phyloP scores from a whole-genome alignment of 768 basidiomycete genomes.

The Leccinellum rugosiceps region DNA sequence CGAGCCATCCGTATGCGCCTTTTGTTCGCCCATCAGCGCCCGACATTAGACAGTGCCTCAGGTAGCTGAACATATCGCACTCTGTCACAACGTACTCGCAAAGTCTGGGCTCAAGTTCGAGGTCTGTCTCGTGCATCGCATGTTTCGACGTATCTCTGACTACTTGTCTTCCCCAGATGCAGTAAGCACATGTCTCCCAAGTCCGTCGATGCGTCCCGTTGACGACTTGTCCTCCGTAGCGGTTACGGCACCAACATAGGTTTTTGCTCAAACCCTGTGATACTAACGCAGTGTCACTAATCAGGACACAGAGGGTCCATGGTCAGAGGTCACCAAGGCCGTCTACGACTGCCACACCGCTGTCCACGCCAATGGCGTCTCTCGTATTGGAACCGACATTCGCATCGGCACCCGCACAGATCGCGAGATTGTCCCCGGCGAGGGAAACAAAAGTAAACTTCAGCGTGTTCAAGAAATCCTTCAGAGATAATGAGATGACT shows the following conservation, averaged over 20 bases:
- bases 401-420: slow-evolving; percentile 90
- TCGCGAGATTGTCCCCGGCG: slow-evolving; percentile 55
- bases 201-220: slow-evolving; percentile 33
- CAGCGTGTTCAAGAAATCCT: slow-evolving; percentile 80
- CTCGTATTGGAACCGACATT: slow-evolving; percentile 86
- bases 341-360: slow-evolving; percentile 92
- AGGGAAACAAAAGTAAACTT: slow-evolving; percentile 79
- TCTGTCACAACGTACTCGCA: slow-evolving; percentile 80
- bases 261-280: slow-evolving; percentile 20
- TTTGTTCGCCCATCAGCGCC: slow-evolving; percentile 1
- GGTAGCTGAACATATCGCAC: slow-evolving; percentile 77
- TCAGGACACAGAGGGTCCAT: slow-evolving; percentile 63
- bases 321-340: slow-evolving; percentile 77
- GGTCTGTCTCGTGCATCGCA: slow-evolving; percentile 37
- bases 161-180: slow-evolving; percentile 28
- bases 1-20: slow-evolving; percentile 58
- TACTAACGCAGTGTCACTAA: slow-evolving; percentile 1
- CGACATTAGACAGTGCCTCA: slow-evolving; percentile 18
- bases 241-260: slow-evolving; percentile 93
- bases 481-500: slow-evolving; percentile 28
- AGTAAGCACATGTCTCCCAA: slow-evolving; percentile 27
- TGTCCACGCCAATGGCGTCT: slow-evolving; percentile 72
- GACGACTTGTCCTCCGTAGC: slow-evolving; percentile 35
- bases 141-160: neutral
- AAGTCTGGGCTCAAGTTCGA: slow-evolving; percentile 81